A percentile compares a stretch with the other conserved stretches of the same genome.
phyloP scores from a whole-genome alignment of 768 basidiomycete species.

The Glaciozyma martinii region DNA sequence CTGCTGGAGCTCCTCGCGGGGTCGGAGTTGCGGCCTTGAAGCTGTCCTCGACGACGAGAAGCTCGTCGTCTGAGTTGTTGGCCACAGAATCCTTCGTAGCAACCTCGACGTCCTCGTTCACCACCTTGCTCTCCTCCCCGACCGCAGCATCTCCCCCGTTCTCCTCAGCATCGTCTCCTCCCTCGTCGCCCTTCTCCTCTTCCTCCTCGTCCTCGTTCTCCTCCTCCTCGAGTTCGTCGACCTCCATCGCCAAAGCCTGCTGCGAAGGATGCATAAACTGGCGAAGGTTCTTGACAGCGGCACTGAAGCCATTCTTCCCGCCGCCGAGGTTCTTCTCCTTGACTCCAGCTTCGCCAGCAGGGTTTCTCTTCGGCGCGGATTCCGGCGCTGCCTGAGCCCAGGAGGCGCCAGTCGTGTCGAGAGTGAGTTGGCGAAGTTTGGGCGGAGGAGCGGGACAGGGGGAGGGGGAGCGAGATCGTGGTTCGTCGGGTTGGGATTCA shows the following conservation, averaged over 20 bases:
- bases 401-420: slow-evolving; percentile 49
- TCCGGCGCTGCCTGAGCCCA: slow-evolving; percentile 44
- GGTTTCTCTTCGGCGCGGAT: too few species aligned
- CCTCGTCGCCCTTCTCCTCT: neutral
- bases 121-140: neutral
- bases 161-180: neutral
- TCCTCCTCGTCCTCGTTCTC: neutral
- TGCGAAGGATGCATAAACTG: neutral
- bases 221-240: neutral
- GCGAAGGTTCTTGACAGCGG: neutral
- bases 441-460: neutral
- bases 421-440: slow-evolving; percentile 42
- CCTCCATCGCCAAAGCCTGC: neutral
- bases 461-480: slow-evolving; percentile 7
- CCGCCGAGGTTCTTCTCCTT: neutral
- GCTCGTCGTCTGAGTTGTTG: slow-evolving; percentile 1
- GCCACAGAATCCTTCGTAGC: neutral
- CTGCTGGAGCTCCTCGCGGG: too few species aligned
- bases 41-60: slow-evolving; percentile 2
- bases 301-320: neutral
- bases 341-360: too few species aligned
- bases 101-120: neutral
- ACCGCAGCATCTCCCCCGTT: neutral
- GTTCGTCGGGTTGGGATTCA: neutral
- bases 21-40: neutral